A percentile compares a stretch with the other conserved stretches of the same genome.
These are phyloP conservation scores for Hirschioporus abietinus DNA, from an alignment of 768 basidiomycete genomes.

Conservation along the genomic window DNA sequence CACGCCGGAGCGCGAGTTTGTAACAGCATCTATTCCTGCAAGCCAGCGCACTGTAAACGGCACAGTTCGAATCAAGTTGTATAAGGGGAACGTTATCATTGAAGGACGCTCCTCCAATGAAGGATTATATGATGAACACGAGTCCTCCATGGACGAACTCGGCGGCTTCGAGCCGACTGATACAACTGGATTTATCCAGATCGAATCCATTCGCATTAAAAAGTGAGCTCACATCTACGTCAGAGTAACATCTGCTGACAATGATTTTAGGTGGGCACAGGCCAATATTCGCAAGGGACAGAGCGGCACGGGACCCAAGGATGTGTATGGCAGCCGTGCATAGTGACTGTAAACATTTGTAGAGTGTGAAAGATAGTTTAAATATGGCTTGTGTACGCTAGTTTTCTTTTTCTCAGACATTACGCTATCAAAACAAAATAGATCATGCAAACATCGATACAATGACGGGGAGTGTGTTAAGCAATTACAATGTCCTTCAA, in stretches of 20 bases:
- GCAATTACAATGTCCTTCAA: background rate
- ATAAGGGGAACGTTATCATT: conserved; percentile 94
- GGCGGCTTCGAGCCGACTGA: conserved; percentile 97
- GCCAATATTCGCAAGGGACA: conserved; percentile 83
- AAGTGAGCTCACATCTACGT: conserved; percentile 50
- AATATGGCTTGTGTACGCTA: background rate
- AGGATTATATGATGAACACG: conserved; percentile 92
- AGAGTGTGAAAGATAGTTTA: background rate
- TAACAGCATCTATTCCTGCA: conserved; percentile 84
- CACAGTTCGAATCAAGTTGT: conserved; percentile 80
- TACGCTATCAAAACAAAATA: background rate
- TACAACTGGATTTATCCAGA: conserved; percentile 94
- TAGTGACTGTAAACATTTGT: conserved; percentile 10
- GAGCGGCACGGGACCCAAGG: conserved; percentile 66
- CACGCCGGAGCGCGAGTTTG: conserved; percentile 97
- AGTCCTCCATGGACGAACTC: conserved; percentile 98
- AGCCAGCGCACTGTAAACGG: conserved; percentile 98
- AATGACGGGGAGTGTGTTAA: background rate
- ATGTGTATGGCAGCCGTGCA: conserved; percentile 70
- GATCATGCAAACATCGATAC: background rate
- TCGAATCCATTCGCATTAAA: conserved; percentile 97
- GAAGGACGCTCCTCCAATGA: conserved; percentile 89
- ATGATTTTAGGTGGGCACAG: conserved; percentile 67
- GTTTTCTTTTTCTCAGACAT: background rate
- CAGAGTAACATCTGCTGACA: conserved; percentile 1